Conservation (phyloP, 805 yeast species). For the Monosporozyma yasuniensis region DNA sequence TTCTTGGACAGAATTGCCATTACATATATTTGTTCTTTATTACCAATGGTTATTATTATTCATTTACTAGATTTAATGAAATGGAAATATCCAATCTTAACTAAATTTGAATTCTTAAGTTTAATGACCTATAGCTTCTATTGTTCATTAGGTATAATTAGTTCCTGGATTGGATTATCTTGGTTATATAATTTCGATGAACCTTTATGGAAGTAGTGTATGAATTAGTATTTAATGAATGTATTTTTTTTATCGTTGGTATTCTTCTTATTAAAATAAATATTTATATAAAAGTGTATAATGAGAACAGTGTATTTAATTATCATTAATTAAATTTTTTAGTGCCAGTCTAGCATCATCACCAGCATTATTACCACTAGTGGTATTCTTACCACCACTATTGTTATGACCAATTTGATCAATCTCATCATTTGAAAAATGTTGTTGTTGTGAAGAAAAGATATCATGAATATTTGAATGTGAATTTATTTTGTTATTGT, state of each 20-base stretch:
- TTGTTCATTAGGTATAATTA: constrained; percentile 74
- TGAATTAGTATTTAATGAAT: not conserved
- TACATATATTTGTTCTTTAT: constrained; percentile 56
- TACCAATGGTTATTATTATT: constrained; percentile 48
- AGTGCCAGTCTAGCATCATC: constrained; percentile 29
- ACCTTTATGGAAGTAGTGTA: constrained; percentile 41
- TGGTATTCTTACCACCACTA: no score
- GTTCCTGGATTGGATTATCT: constrained; percentile 80
- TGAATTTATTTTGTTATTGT: not conserved
- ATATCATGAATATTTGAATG: not conserved
- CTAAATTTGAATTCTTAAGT: constrained; percentile 61
- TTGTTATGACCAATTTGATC: no score
- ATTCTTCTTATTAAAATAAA: not conserved
- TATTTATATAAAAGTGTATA: not conserved
- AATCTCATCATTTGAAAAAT: not conserved
- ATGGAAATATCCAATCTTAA: constrained; percentile 42
- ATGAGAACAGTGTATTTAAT: no score
- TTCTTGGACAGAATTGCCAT: constrained; percentile 62
- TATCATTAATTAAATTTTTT: constrained; percentile 20
- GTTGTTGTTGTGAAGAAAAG: not conserved
- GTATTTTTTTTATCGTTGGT: not conserved
- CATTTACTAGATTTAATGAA: constrained; percentile 49
- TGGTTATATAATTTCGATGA: constrained; percentile 87
- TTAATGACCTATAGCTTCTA: constrained; percentile 79
- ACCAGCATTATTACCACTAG: not conserved